phyloP scores from a whole-genome alignment of 2,329 filamentous ascomycete genomes.

The Raffaelea ambrosiae region DNA sequence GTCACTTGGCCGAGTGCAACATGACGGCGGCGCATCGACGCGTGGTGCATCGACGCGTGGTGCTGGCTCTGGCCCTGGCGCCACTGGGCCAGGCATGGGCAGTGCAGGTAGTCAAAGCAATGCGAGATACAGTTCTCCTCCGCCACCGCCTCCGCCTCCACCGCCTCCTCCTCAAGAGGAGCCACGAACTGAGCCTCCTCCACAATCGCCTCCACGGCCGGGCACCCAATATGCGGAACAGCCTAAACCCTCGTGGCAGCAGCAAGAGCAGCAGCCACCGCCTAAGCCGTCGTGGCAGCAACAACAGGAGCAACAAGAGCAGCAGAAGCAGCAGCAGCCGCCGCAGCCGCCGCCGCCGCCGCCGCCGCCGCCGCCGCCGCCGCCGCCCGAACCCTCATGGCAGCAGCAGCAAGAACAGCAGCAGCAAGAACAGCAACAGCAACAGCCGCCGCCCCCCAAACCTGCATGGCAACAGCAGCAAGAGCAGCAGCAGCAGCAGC shows the following conservation, averaged over 20 bases:
- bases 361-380: conserved; percentile 23
- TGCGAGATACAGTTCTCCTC: conserved; percentile 20
- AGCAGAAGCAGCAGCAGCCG: too few relatives aligned
- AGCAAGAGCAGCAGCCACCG: background rate
- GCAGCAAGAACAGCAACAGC: background rate
- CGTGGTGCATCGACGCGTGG: background rate
- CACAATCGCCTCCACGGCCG: background rate
- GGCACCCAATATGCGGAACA: conserved; percentile 12
- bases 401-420: background rate
- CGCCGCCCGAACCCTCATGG: conserved; percentile 9
- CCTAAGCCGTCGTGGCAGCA: too few relatives aligned
- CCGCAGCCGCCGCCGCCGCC: conserved; percentile 14
- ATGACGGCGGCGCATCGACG: conserved; percentile 21
- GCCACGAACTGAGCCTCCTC: conserved; percentile 7
- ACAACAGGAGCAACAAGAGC: background rate
- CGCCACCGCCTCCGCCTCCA: conserved; percentile 15
- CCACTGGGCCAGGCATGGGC: conserved; percentile 12
- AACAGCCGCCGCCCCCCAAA: background rate
- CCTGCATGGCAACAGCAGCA: conserved; percentile 10
- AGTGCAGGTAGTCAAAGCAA: conserved; percentile 11
- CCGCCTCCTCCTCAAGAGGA: conserved; percentile 13
- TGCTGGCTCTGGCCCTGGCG: background rate
- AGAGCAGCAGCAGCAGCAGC: conserved; percentile 24
- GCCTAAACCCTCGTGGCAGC: conserved; percentile 13
- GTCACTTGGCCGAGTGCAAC: conserved; percentile 61